Evolutionary conservation across 352 stramenopile species (phyloP), one percentile per base, ranked within the genome.

Genomic region (Phytophthora pseudosyringae): DNA sequence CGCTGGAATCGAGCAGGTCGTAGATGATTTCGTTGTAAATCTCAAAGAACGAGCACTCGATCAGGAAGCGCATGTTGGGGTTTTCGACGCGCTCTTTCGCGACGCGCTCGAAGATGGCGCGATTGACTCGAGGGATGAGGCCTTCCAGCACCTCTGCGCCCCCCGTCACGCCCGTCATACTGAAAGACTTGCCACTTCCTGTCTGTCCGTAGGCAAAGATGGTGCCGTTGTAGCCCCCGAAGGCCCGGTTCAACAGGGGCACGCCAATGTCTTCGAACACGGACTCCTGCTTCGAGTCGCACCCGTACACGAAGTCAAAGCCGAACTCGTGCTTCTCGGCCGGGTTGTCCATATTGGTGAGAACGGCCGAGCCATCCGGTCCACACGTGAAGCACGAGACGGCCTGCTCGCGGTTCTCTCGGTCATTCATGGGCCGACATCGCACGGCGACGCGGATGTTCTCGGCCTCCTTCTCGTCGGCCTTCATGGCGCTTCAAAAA

Each of bases 21-120:
- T 96, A 98, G 54, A 98, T 97, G 44, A 94, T 94, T 72, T 98
- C 95, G 59, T 98, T 98, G 78, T 98, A 98, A 46, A 99, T 98
- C 66, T 99, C 95, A 59, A 98, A 94, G 76, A 97, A 98, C 12
- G 92, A 98, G 33, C 86, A 96, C 53, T 95, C 88, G 18, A 98
- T 86, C 7, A 98, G 71, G 62, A 95, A 98, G 38, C 84, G 73
- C 21, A 91, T 97, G 52, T 90, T 83, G 3, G 79, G 78, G 54
- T 84, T 75, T 26, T 88, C 81, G 5, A 61, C 75, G 25, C 88
- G 87, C 26, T 90, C 86, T 8, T 68, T 71, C 7, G 75, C 57
- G 29, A 98, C 81, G 25, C 90, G 80, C 31, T 96, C 81, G 44
- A 98, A 98, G 28, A 98, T 90, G 7, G 89, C 80, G 26, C 72